Base-by-base conservation (phyloP, 441 rosid species). In the Pelargonium cotyledonis region DNA sequence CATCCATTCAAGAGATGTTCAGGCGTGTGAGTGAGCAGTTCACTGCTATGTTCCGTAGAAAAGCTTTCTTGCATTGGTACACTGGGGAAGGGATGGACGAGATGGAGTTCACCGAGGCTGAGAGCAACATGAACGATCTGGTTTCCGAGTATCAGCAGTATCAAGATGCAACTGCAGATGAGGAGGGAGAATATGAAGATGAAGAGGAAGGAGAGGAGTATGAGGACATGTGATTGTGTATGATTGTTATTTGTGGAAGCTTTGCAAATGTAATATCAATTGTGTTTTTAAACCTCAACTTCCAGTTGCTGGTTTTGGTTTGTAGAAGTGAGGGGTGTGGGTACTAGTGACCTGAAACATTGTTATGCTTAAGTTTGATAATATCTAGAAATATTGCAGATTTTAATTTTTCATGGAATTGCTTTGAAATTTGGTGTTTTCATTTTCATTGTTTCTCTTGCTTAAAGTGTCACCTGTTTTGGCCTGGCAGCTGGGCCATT, bases 11-110 rank as follows among this genome's bases (percentile, higher is more conserved):
- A 49, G 95, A 88, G 80, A 88, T 88, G 94, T 88, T 88, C 8
- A 82, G 92, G 85, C 77, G 92, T 16, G 95, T 89, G 15, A 85
- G 92, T 0, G 95, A 89, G 80, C 95, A 89, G 46, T 89, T 89
- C 72, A 89, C 91, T 0, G 91, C 91, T 26, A 86, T 88, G 94
- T 86, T 88, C n/a, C 82, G 89, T 82, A 85, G 91, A 75, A 89
- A 89, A 63, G 95, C 91, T 81, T 89, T 89, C 88, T 78, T 88
- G 83, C 94, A 88, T 77, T 88, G 94, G 94, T 88, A 88, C 46
- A 88, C 92, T 0, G 90, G 92, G 9, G 92, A 88, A 46, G 90
- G 92, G 0, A 88, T 88, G 92, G 92, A 88, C 31, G 90, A 88
- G 83, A 88, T 88, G 92, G 92, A 87, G 74, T 87, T 87, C 44